Evolutionary conservation across 352 stramenopile genomes (phyloP).

Genomic region (Hyaloperonospora brassicae): DNA sequence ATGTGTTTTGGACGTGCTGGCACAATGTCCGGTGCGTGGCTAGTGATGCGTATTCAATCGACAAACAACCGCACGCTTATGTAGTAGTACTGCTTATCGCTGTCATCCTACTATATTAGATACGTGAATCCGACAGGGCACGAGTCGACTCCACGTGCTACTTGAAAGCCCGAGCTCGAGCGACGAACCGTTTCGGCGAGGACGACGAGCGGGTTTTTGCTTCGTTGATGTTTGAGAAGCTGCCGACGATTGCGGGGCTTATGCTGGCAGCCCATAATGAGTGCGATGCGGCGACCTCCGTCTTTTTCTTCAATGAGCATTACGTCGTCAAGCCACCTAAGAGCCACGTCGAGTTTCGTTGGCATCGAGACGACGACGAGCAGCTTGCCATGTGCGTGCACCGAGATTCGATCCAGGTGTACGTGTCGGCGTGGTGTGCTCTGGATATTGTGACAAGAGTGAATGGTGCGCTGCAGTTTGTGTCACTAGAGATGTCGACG

Average conservation of each 20-base stretch:
- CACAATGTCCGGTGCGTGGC: constrained; percentile 37
- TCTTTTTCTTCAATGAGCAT: constrained; percentile 77
- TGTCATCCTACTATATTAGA: constrained; percentile 15
- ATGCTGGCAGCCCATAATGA: constrained; percentile 11
- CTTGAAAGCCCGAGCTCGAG: constrained; percentile 19
- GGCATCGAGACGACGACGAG: constrained; percentile 70
- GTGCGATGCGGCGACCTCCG: background rate
- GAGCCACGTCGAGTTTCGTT: constrained; percentile 54
- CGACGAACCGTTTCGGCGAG: constrained; percentile 13
- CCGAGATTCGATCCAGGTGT: constrained; percentile 34
- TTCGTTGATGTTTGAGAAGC: constrained; percentile 36
- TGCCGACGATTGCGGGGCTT: constrained; percentile 22
- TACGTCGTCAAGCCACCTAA: constrained; percentile 64
- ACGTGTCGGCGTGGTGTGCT: constrained; percentile 63
- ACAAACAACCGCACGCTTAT: too few species aligned
- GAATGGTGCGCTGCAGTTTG: constrained; percentile 57
- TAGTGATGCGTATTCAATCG: too few species aligned
- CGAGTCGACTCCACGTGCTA: constrained; percentile 25
- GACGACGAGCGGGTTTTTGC: constrained; percentile 12
- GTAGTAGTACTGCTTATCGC: background rate
- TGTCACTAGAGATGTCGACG: constrained; percentile 20
- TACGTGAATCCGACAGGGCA: constrained; percentile 27
- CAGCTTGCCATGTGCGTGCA: constrained; percentile 69
- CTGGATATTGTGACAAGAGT: constrained; percentile 41
- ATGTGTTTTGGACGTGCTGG: constrained; percentile 56